Conservation (phyloP, 306 rosid species). For the Vigna unguiculata region DNA sequence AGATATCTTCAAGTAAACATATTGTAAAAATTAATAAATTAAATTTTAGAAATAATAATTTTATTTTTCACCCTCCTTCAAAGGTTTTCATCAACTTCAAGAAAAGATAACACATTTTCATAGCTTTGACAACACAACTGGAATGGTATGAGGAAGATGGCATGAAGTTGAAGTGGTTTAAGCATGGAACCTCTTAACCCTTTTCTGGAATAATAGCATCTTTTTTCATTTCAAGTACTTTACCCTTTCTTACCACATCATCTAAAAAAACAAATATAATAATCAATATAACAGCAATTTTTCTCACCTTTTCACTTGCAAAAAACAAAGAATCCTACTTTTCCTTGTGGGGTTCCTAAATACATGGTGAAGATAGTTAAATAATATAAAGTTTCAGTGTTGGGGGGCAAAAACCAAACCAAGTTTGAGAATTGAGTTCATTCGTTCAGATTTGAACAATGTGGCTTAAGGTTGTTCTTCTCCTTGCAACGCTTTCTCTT, state of each 20-base stretch:
- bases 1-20: too few relatives aligned
- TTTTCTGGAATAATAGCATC: slow-evolving; percentile 23
- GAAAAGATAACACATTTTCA: neutral
- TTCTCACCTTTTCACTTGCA: slow-evolving; percentile 10
- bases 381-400: neutral
- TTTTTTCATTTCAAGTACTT: slow-evolving; percentile 20
- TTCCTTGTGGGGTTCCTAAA: neutral
- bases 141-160: slow-evolving; percentile 18
- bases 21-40: too few relatives aligned
- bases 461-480: slow-evolving; percentile 44
- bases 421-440: slow-evolving; percentile 37
- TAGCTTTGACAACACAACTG: neutral
- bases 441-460: slow-evolving; percentile 42
- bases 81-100: neutral
- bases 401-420: neutral
- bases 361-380: neutral
- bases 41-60: neutral
- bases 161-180: neutral
- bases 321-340: slow-evolving; percentile 35
- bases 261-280: neutral
- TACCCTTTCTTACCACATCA: neutral
- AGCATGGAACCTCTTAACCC: slow-evolving; percentile 42
- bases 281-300: neutral
- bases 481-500: slow-evolving; percentile 33
- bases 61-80: neutral